Evolutionary conservation across 1,284 basidiomycete species (phyloP), one percentile per base, ranked within the genome.

Genomic region (Pisolithus thermaeus): DNA sequence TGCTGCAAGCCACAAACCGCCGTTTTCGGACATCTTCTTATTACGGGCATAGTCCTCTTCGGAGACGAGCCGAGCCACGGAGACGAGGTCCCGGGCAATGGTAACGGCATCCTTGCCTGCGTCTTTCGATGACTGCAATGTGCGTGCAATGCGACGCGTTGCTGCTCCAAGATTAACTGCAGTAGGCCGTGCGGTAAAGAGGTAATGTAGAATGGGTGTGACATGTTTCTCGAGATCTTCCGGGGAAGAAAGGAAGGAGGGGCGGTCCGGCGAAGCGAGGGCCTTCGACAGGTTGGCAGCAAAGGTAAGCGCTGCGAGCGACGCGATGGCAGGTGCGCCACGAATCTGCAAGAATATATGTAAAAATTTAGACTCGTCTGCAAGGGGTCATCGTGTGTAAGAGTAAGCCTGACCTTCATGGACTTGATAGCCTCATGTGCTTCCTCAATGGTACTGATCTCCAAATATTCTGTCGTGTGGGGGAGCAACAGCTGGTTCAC

Each of bases 291-390:
- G 72, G 58, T 87, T 72, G 8, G 80, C 78, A 1, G 88, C 81
- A 48, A 97, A 71, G 0, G 87, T 79, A 7, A 97, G 79, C 0
- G 92, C 82, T 5, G 92, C 92, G 12, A 96, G 80, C 1, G 92
- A 92, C 0, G 87, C 93, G 50, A 97, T 95, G n/a, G 93, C 93
- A 0, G 93, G 93, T 8, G 93, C 93, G 7, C 93, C 93, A 47
- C 93, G 82, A 59, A 93, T 93, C 84, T 90, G 56, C 18, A 22
- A 3, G 20, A 20, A 5, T 12, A 35, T 35, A 14, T 35, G 5
- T 35, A 6, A 4, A 12, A 11, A 14, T 35, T 6, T 2, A 32
- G 50, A 12, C 28, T 27, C 1, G 18, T 37, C 18, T 57, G 39
- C 27, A 22, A 27, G 22, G 23, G 36, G 44, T n/a, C 23, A 14